phyloP scores from a whole-genome alignment of 1,284 basidiomycete species.

The Coniferiporia sulphurascens region DNA sequence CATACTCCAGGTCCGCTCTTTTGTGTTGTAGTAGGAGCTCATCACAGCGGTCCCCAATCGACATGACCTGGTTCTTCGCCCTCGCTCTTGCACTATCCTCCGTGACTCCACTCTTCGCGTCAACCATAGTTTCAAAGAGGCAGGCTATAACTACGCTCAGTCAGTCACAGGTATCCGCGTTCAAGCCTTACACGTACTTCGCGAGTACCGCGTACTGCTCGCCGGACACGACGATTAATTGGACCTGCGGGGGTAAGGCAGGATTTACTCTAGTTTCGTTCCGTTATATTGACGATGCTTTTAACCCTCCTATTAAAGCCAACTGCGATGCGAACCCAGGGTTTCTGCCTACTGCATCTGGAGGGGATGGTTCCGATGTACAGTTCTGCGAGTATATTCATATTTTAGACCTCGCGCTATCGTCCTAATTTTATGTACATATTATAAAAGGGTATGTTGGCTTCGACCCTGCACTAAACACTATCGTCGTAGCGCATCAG shows the following conservation, averaged over 20 bases:
- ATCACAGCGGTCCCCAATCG: not conserved
- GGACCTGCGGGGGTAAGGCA: slow-evolving; percentile 37
- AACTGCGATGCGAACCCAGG: slow-evolving; percentile 22
- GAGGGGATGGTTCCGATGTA: slow-evolving; percentile 23
- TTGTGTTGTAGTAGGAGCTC: too few relatives aligned
- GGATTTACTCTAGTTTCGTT: not conserved
- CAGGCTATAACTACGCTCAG: slow-evolving; percentile 27
- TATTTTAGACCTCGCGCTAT: not conserved
- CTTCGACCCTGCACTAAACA: slow-evolving; percentile 14
- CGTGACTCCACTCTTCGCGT: not conserved
- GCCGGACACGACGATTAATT: slow-evolving; percentile 27
- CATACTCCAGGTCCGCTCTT: too few relatives aligned
- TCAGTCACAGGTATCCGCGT: slow-evolving; percentile 26
- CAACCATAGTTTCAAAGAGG: not conserved
- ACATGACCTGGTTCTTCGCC: not conserved
- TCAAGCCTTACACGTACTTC: slow-evolving; percentile 39
- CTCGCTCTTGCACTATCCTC: not conserved
- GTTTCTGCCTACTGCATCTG: slow-evolving; percentile 22
- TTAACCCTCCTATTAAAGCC: not conserved
- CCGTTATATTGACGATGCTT: not conserved
- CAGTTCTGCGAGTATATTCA: slow-evolving; percentile 21
- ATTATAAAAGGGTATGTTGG: slow-evolving; percentile 17
- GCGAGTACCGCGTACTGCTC: slow-evolving; percentile 41
- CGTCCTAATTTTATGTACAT: not conserved
- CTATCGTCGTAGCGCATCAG: slow-evolving; percentile 17